These are phyloP conservation scores for Dendrobium officinale DNA, from an alignment of 106 monocot species.

Conservation along the genomic window DNA sequence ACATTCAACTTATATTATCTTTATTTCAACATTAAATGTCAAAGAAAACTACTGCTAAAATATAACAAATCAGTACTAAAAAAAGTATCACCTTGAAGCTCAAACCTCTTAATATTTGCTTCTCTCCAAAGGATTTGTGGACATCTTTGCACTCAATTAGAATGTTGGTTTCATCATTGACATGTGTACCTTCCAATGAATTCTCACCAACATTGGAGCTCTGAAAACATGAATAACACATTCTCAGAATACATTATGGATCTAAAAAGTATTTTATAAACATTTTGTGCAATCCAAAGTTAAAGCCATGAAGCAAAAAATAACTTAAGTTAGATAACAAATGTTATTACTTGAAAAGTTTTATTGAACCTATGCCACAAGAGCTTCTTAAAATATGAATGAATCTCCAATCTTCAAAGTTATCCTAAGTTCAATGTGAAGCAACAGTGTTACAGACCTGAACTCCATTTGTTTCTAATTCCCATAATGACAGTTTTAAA, in stretches of 20 bases:
- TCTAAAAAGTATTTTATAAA: not conserved
- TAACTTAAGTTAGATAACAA: not conserved
- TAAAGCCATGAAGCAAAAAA: not conserved
- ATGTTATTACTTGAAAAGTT: not conserved
- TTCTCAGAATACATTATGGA: not conserved
- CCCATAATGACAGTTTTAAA: not conserved
- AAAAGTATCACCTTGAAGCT: slow-evolving; percentile 73
- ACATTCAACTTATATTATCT: not conserved
- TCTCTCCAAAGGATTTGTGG: slow-evolving; percentile 87
- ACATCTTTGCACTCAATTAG: slow-evolving; percentile 92
- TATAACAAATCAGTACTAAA: slow-evolving; percentile 3
- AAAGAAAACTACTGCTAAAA: not conserved
- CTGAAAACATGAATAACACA: slow-evolving; percentile 23
- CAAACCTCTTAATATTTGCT: slow-evolving; percentile 77
- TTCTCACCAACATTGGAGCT: slow-evolving; percentile 27
- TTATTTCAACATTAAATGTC: not conserved
- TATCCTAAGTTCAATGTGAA: not conserved
- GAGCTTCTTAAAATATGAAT: not conserved
- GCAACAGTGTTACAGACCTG: not conserved
- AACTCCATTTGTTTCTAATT: not conserved
- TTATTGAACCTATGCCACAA: not conserved
- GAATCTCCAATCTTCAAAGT: not conserved
- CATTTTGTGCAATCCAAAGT: not conserved
- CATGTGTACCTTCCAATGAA: slow-evolving; percentile 14
- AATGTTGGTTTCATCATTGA: slow-evolving; percentile 30